Evolutionary conservation across 257 asterid species (phyloP).

Genomic region (Galeopsis tetrahit): DNA sequence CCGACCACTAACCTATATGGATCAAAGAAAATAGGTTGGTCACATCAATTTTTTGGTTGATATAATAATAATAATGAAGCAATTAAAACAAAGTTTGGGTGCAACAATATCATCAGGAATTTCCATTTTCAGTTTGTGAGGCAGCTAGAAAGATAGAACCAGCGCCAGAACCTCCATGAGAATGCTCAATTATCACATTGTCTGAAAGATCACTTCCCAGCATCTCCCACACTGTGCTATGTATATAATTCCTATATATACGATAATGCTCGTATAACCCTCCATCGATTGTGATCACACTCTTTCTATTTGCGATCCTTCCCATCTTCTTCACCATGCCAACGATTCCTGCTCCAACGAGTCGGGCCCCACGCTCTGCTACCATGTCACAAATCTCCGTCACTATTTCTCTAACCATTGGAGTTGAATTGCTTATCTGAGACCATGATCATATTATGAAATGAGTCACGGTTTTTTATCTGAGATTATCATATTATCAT

Average conservation of each 20-base stretch:
- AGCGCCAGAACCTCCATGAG: constrained; percentile 83
- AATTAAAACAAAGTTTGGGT: not conserved
- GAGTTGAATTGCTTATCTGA: constrained; percentile 59
- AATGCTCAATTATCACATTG: constrained; percentile 65
- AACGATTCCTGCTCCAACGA: constrained; percentile 78
- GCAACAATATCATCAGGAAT: constrained; percentile 21
- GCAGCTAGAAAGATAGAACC: constrained; percentile 79
- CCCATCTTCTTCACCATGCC: constrained; percentile 71
- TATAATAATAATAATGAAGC: not conserved
- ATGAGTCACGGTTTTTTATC: constrained; percentile 39
- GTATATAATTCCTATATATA: constrained; percentile 68
- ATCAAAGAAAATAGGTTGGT: constrained; percentile 3
- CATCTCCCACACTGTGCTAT: constrained; percentile 87
- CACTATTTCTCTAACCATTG: constrained; percentile 62
- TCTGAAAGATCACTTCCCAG: constrained; percentile 70
- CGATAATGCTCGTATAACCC: constrained; percentile 79
- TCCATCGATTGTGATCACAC: constrained; percentile 67
- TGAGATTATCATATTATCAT: constrained; percentile 27
- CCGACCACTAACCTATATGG: not conserved
- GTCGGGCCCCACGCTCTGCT: constrained; percentile 84
- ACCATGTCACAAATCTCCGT: constrained; percentile 76
- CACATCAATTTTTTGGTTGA: not conserved
- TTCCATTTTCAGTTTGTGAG: constrained; percentile 50
- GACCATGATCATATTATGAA: not conserved
- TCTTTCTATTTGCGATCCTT: constrained; percentile 55